These are phyloP conservation scores for Chaetomium sp. DNA, from an alignment of 2,329 filamentous ascomycete genomes.

Conservation along the genomic window DNA sequence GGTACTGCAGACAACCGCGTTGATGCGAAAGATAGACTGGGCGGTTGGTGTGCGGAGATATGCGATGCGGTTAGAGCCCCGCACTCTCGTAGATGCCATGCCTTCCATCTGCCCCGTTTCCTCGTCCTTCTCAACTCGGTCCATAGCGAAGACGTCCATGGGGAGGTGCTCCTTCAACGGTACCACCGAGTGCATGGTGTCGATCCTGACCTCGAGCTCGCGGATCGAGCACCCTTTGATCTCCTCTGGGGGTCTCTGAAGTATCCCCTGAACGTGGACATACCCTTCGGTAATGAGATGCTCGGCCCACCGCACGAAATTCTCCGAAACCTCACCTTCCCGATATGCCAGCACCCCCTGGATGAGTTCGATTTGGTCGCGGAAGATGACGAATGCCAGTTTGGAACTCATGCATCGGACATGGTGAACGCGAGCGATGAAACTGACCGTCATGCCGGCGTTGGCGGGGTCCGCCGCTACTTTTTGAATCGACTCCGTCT, in stretches of 20 bases:
- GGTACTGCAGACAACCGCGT: conserved; percentile 75
- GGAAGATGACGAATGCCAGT: conserved; percentile 82
- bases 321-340: conserved; percentile 63
- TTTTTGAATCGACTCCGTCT: conserved; percentile 31
- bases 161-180: conserved; percentile 51
- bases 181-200: conserved; percentile 55
- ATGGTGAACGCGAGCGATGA: conserved; percentile 75
- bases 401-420: conserved; percentile 75
- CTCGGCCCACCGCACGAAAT: conserved; percentile 87
- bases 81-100: conserved; percentile 66
- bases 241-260: conserved; percentile 73
- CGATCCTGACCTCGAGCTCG: conserved; percentile 73
- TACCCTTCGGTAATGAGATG: conserved; percentile 78
- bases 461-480: conserved; percentile 52
- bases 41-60: conserved; percentile 84
- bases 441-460: conserved; percentile 62
- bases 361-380: conserved; percentile 79
- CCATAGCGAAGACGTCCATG: conserved; percentile 54
- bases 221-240: conserved; percentile 72
- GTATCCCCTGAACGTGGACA: conserved; percentile 71
- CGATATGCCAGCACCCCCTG: conserved; percentile 74
- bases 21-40: conserved; percentile 85
- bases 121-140: conserved; percentile 43
- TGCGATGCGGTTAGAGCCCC: conserved; percentile 76
- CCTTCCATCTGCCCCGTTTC: conserved; percentile 53